Percentiles rank a stretch among this genome's conserved stretches.
Conservation (phyloP, 257 asterid genomes). For the Lycium barbarum region DNA sequence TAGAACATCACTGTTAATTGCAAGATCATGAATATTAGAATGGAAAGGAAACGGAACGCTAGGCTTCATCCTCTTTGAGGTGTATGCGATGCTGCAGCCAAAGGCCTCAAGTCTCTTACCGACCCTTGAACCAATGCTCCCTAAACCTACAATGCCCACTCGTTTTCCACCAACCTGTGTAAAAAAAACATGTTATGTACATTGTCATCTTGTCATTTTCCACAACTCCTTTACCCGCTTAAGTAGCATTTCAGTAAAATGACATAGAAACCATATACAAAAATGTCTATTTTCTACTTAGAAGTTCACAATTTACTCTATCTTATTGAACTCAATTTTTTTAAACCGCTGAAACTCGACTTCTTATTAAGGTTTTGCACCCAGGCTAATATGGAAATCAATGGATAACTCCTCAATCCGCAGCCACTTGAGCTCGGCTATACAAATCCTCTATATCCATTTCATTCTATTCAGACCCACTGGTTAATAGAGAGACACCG, state of each 20-base stretch:
- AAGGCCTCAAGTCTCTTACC: conserved; percentile 67
- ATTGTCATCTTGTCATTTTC: not conserved
- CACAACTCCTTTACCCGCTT: not conserved
- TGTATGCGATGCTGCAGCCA: conserved; percentile 68
- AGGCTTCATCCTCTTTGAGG: conserved; percentile 56
- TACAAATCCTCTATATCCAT: too few relatives aligned
- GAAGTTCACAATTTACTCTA: not conserved
- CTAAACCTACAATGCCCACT: conserved; percentile 80
- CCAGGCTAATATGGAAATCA: not conserved
- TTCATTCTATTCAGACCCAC: too few relatives aligned
- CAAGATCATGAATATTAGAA: conserved; percentile 52
- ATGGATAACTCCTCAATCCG: not conserved
- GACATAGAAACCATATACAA: not conserved
- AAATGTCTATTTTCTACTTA: not conserved
- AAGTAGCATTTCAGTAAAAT: not conserved
- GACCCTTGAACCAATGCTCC: conserved; percentile 68
- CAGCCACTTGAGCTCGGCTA: not conserved
- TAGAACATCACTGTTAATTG: conserved; percentile 56
- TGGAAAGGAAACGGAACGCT: conserved; percentile 48
- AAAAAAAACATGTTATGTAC: not conserved
- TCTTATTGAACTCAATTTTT: not conserved
- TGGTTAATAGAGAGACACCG: not conserved
- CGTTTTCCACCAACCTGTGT: conserved; percentile 73
- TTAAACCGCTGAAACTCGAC: not conserved
- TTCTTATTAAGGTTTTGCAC: not conserved